phyloP scores from a whole-genome alignment of 2,329 filamentous ascomycete genomes.

The Cercospora zeina region DNA sequence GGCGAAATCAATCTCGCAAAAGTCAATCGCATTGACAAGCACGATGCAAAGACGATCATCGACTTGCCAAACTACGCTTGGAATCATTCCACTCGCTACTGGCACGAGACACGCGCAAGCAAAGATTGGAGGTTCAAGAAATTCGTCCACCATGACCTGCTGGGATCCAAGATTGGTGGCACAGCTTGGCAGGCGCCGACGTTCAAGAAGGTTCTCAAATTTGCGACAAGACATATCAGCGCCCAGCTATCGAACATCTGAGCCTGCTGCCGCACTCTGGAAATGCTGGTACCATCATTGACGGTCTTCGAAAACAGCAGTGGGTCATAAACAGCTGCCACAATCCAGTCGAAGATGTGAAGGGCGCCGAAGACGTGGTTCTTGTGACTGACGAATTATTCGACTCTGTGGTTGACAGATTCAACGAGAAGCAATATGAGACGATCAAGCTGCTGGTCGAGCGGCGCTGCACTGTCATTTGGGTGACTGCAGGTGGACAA shows the following conservation, averaged over 20 bases:
- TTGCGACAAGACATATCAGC: constrained; percentile 14
- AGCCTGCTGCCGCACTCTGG: not conserved
- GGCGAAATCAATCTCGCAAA: not conserved
- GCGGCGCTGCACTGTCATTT: not conserved
- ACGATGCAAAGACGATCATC: not conserved
- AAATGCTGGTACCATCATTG: not conserved
- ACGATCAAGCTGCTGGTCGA: not conserved
- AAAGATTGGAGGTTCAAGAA: constrained; percentile 9
- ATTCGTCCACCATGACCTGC: constrained; percentile 11
- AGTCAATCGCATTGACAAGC: not conserved
- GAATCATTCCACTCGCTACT: constrained; percentile 2
- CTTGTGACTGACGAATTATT: not conserved
- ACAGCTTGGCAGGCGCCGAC: not conserved
- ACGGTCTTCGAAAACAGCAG: not conserved
- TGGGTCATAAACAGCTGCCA: not conserved
- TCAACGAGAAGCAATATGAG: not conserved
- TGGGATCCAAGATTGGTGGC: constrained; percentile 3
- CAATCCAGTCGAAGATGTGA: not conserved
- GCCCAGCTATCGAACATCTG: not conserved
- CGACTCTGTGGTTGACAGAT: not conserved
- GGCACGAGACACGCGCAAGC: constrained; percentile 4
- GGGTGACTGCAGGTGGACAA: not conserved
- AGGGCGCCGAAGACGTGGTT: not conserved
- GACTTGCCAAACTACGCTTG: constrained; percentile 12
- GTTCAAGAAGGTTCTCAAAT: not conserved